Base-by-base conservation (phyloP, 352 stramenopile species). In the Phytopythium chamaehyphon region DNA sequence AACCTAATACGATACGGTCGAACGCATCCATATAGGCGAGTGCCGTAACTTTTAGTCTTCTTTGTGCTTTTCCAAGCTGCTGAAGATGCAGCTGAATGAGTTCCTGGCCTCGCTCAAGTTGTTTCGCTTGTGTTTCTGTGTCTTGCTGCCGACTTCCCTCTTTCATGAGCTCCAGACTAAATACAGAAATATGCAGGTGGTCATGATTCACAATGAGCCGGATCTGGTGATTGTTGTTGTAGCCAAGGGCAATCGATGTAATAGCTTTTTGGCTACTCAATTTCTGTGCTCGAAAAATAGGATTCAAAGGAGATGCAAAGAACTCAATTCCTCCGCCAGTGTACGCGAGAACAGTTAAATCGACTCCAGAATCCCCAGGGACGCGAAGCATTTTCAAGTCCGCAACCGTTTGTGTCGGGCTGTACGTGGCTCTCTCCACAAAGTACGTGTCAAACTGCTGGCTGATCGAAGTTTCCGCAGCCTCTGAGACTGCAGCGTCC, bases 351-450 rank as follows among this genome's bases (percentile, higher is more conserved):
- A 64, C 70, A 19, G 79, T 31, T 6, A 88, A 44, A 11, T 86
- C 74, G 10, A 55, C 39, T 10, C 54, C 44, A 16, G 55, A 61
- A 2, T 47, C 16, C 22, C 15, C 18, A 2, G 51, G 59, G 6
- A 83, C 24, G 22, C 74, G 77, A 43, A 56, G 57, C 51, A 88
- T 73, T 36, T 73, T 69, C 36, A 88, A 53, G 21, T 73, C 72
- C 0, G 59, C 68, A 10, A 83, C 54, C 3, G 47, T 24, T 2
- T 53, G 43, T 3, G 45, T 23, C 14, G 61, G 16, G 14, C 14
- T 0, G 16, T 73, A 42, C 8, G 42, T 24, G 1, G 46, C 55
- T 38, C 49, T 50, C 24, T 82, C 64, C 0, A 88, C 59, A 50
- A 85, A 86, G 26, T 62, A 64, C n/a, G 55, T 53, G 1, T 79